Evolutionary conservation across 2,329 filamentous ascomycete genomes (phyloP), one percentile per base, ranked within the genome.

Genomic region (Penicillium brasilianum): DNA sequence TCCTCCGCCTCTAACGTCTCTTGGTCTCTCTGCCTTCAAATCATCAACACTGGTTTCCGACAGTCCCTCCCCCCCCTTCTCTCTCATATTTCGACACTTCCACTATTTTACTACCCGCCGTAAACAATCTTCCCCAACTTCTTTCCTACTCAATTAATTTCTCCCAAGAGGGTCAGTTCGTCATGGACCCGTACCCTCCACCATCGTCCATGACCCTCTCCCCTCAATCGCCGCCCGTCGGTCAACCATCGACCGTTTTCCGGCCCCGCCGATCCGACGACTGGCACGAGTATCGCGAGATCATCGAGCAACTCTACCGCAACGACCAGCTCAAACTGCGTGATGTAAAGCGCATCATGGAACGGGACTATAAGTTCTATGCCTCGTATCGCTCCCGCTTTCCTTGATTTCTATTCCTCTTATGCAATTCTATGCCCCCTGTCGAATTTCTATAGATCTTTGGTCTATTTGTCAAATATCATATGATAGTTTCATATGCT

Each of bases 341-440:
- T 37, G 73, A 77, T 71, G 74, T 77, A 4, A 76, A 75, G 61
- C 65, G 66, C 54, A 74, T 74, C 59, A 77, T 77, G 74, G 74
- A 76, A 58, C 65, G 67, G 20, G 70, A 77, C 49, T 69, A 76
- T 67, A 72, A 71, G 55, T 77, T 77, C 61, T 66, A 69, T 63
- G 74, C 74, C 53, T 76, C 74, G 74, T 77, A 75, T 54, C 53
- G 50, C 54, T 55, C 55, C 58, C 56, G 43, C 58, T 67, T 65
- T 39, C 39, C 57, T 53, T 58, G n/a, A 20, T 20, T 18, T 50
- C 6, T 28, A 5, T 28, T 55, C 59, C 50, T 49, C 43, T 61
- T 53, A 58, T 59, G 9, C 37, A 11, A 39, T 46, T 16, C n/a
- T 22, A 2, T n/a, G 14, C 28, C 52, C 28, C 52, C 30, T 37